These are phyloP conservation scores for Saksenaea vasiformis DNA, from an alignment of 371 early-diverging fungal species.

Conservation along the genomic window DNA sequence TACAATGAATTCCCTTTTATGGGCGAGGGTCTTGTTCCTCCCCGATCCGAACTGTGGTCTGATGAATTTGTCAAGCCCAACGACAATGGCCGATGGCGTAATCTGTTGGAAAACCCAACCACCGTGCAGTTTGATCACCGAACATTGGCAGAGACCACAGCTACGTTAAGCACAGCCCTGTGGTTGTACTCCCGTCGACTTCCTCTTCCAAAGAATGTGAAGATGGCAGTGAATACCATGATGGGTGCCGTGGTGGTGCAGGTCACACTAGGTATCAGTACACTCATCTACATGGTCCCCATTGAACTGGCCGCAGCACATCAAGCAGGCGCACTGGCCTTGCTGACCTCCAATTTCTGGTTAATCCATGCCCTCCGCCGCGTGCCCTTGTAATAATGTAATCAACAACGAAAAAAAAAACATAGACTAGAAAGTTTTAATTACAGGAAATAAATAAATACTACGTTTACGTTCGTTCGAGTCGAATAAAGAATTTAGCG, in stretches of 20 bases:
- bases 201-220: conserved; percentile 69
- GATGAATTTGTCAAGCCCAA: conserved; percentile 53
- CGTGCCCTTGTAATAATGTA: conserved; percentile 41
- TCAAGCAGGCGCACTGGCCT: conserved; percentile 91
- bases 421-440: background rate
- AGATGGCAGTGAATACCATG: conserved; percentile 72
- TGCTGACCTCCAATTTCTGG: conserved; percentile 81
- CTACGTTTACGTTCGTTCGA: too few relatives aligned
- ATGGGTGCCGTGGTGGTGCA: conserved; percentile 77
- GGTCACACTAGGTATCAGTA: conserved; percentile 88
- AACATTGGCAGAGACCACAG: conserved; percentile 81
- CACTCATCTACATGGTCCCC: conserved; percentile 92
- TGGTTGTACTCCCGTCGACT: conserved; percentile 74
- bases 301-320: conserved; percentile 93
- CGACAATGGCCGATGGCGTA: conserved; percentile 72
- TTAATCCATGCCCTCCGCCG: conserved; percentile 78
- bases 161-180: conserved; percentile 67
- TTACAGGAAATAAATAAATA: too few relatives aligned
- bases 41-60: conserved; percentile 72
- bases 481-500: too few relatives aligned
- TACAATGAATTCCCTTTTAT: conserved; percentile 95
- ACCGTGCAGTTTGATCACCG: conserved; percentile 96
- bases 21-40: conserved; percentile 81
- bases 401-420: background rate
- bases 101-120: conserved; percentile 91